Evolutionary conservation across 495 filamentous ascomycete species (phyloP), one percentile per base, ranked within the genome.

Genomic region (Neohortaea acidophila): DNA sequence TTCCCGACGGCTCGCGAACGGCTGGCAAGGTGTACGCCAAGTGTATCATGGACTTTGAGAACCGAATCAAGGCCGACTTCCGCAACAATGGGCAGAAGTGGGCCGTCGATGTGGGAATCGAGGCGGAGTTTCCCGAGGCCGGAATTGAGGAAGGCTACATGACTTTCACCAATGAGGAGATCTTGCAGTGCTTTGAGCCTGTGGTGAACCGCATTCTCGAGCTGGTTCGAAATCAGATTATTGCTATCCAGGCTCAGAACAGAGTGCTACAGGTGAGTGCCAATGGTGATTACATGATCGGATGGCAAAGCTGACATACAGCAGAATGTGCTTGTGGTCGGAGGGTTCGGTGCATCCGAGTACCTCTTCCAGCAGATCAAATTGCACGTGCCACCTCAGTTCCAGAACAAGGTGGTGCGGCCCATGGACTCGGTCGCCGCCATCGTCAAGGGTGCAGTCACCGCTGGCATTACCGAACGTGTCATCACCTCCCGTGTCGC

Each of bases 401-500:
- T 77, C 68, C 76, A 81, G 56, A 70, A 73, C 52, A 80, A 80
- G 67, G 77, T 81, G 25, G 77, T 81, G 25, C 67, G 77, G 34
- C 77, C 77, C 32, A 81, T 81, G 77, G 77, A 81, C 61, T 79
- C 75, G 32, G 77, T 81, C 21, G 77, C 77, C 23, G 77, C 77
- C 39, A 81, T 81, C 38, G 77, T 81, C 57, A 81, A 81, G 61
- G 77, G 77, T 26, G 77, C 77, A 33, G 77, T 81, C 36, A 81
- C 77, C 9, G 77, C 89, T 27, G 89, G 89, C 65, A 96, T 97
- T 51, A 94, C 86, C 1, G 91, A 97, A 55, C 77, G 86, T 42
- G 81, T 97, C 44, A 75, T 97, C 52, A 97, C 91, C 3, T 85
- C 87, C 47, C 89, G 89, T 68, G 83, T 97, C 39, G 89, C 89